Evolutionary conservation across 306 rosid genomes (phyloP), one percentile per base, ranked within the genome.

Genomic region (Pterocarpus macrocarpus): DNA sequence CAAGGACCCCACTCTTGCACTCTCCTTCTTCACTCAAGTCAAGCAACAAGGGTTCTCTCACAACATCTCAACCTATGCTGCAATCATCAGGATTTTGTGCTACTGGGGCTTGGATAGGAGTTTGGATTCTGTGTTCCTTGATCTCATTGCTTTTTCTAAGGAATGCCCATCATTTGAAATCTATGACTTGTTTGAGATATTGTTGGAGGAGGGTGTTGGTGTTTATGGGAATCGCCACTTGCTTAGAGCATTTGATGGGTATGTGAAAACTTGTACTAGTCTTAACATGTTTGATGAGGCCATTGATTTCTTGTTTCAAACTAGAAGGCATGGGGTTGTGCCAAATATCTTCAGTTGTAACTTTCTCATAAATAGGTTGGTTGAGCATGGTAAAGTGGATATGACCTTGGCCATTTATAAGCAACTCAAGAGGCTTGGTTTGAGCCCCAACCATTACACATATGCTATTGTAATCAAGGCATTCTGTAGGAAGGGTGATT

Each of bases 401-500:
- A 82, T 44, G 77, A 91, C 92, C 0, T 9, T 91, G 64, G 83
- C 86, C 5, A 17, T 87, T 61, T 92, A 82, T 71, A 78, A 81
- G 76, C 91, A 88, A 64, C 87, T 92, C 72, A 95, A 90, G 83
- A 86, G 92, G 80, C 80, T 90, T 66, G 97, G 98, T 65, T 83
- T 91, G 50, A 64, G 61, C n/a, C 92, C 97, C 1, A 91, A 95
- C 49, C 75, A 81, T 68, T 91, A 88, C 69, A 92, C 97, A 1
- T 91, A 91, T 57, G 88, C 88, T 10, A 94, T 91, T 83, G 56
- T 92, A 12, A 87, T 95, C 36, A 95, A 91, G 91, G 97, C 87
- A 3, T 81, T 80, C 0, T 90, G 95, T 71, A 91, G 71, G 87
- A 88, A 83, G 55, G 92, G 97, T 80, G 63, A 85, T 34, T 81